A percentile compares a stretch with the other conserved stretches of the same genome.
These are phyloP conservation scores for Phialophora verrucosa DNA, from an alignment of 2,329 filamentous ascomycete species.

Conservation along the genomic window DNA sequence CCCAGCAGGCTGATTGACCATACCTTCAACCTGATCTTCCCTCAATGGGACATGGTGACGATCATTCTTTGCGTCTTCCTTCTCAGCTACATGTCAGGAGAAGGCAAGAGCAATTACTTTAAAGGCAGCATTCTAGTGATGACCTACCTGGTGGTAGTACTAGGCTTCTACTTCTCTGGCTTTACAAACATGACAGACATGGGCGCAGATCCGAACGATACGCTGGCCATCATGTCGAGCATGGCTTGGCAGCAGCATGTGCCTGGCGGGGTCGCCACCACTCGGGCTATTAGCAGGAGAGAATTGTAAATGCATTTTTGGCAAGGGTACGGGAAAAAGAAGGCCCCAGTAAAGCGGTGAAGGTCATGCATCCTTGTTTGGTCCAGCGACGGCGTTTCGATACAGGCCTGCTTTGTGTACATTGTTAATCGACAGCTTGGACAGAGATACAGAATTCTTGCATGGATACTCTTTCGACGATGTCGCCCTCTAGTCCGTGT, in stretches of 20 bases:
- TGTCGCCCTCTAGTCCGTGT: background rate
- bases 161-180: slow-evolving; percentile 87
- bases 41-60: slow-evolving; percentile 98
- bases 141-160: slow-evolving; percentile 88
- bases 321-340: background rate
- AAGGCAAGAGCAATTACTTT: slow-evolving; percentile 99
- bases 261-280: slow-evolving; percentile 3
- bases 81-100: slow-evolving; percentile 95
- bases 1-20: slow-evolving; percentile 57
- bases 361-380: background rate
- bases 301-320: slow-evolving; percentile 20
- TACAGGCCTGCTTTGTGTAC: background rate
- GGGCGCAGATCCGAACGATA: slow-evolving; percentile 56
- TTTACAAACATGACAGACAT: slow-evolving; percentile 61
- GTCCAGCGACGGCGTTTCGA: background rate
- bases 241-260: slow-evolving; percentile 29
- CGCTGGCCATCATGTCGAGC: slow-evolving; percentile 45
- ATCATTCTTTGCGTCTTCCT: slow-evolving; percentile 95
- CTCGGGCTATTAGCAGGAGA: slow-evolving; percentile 12
- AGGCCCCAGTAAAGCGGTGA: background rate
- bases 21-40: slow-evolving; percentile 79
- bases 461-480: background rate
- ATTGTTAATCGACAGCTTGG: slow-evolving; percentile 1
- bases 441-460: background rate
- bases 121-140: slow-evolving; percentile 95